phyloP scores from a whole-genome alignment of 2,329 filamentous ascomycete genomes.

The Cordyceps sp. region DNA sequence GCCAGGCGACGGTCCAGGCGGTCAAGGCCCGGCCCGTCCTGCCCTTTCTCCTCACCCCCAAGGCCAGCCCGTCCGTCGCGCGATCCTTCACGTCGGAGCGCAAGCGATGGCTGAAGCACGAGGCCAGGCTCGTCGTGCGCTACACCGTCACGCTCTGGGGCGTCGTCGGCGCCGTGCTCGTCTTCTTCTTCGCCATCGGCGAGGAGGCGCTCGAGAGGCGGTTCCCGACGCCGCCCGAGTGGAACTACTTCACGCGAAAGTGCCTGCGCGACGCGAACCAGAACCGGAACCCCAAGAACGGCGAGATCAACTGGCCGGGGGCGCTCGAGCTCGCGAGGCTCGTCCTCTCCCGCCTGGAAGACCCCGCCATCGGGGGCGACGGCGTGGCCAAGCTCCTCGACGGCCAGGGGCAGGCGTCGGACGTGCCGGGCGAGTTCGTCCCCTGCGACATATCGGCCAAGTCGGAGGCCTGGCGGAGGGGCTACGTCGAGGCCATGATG shows the following conservation, averaged over 20 bases:
- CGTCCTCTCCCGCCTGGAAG: conserved; percentile 51
- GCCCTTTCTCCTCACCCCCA: conserved; percentile 32
- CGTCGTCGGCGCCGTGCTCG: conserved; percentile 38
- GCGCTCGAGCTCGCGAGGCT: conserved; percentile 43
- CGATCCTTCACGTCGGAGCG: conserved; percentile 70
- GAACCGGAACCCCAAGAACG: conserved; percentile 35
- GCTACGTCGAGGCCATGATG: conserved; percentile 75
- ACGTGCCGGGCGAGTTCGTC: conserved; percentile 50
- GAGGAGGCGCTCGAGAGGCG: conserved; percentile 61
- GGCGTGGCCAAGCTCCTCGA: conserved; percentile 37
- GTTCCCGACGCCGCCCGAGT: conserved; percentile 71
- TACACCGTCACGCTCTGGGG: conserved; percentile 52
- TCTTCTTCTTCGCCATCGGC: conserved; percentile 48
- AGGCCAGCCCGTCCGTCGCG: conserved; percentile 35
- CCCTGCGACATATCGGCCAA: conserved; percentile 57
- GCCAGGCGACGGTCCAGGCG: conserved; percentile 11
- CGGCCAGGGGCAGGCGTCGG: conserved; percentile 47
- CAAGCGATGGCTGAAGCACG: conserved; percentile 51
- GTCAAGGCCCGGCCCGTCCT: conserved; percentile 16
- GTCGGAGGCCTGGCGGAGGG: conserved; percentile 69
- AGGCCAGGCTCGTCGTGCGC: conserved; percentile 52
- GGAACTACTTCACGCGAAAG: conserved; percentile 55
- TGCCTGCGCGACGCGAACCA: conserved; percentile 47
- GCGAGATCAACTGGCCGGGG: conserved; percentile 47
- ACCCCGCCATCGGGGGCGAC: conserved; percentile 49